These are phyloP conservation scores for Coemansia sp. DNA, from an alignment of 192 early-diverging fungal genomes.

Conservation along the genomic window DNA sequence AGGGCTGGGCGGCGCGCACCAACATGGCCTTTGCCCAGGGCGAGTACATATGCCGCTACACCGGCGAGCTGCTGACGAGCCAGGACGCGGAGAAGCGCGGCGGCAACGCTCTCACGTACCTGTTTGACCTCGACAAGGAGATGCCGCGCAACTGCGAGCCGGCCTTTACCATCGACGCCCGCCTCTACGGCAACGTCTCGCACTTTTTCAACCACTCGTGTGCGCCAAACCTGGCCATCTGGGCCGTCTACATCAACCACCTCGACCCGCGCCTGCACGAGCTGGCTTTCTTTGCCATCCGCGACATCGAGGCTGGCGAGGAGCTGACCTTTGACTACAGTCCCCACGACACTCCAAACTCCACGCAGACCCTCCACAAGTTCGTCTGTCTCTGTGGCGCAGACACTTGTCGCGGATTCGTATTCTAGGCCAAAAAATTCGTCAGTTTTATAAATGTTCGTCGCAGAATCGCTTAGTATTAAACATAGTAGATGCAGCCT, in stretches of 20 bases:
- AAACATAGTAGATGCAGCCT: not conserved
- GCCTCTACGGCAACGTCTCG: slow-evolving; percentile 84
- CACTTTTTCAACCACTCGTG: slow-evolving; percentile 99
- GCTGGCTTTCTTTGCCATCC: slow-evolving; percentile 90
- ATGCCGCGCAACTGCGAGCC: slow-evolving; percentile 82
- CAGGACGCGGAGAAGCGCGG: slow-evolving; percentile 67
- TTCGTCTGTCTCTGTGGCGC: slow-evolving; percentile 33
- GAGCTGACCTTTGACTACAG: slow-evolving; percentile 98
- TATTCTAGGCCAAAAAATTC: slow-evolving; percentile 9
- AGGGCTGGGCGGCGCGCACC: slow-evolving; percentile 49
- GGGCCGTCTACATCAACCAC: slow-evolving; percentile 62
- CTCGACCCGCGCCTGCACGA: slow-evolving; percentile 74
- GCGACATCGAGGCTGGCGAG: slow-evolving; percentile 64
- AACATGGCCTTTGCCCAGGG: slow-evolving; percentile 40
- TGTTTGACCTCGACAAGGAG: slow-evolving; percentile 76
- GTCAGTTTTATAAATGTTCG: not conserved
- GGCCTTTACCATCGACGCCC: slow-evolving; percentile 89
- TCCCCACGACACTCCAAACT: slow-evolving; percentile 38
- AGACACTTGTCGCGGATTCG: slow-evolving; percentile 14
- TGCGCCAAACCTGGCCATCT: slow-evolving; percentile 75
- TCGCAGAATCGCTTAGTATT: not conserved
- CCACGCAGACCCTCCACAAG: not conserved
- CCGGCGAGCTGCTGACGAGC: slow-evolving; percentile 88
- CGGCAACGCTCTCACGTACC: slow-evolving; percentile 36
- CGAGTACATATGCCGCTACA: slow-evolving; percentile 93